Base-by-base conservation (phyloP, 129 eudicot species). In the Chrysanthemum makinoi region DNA sequence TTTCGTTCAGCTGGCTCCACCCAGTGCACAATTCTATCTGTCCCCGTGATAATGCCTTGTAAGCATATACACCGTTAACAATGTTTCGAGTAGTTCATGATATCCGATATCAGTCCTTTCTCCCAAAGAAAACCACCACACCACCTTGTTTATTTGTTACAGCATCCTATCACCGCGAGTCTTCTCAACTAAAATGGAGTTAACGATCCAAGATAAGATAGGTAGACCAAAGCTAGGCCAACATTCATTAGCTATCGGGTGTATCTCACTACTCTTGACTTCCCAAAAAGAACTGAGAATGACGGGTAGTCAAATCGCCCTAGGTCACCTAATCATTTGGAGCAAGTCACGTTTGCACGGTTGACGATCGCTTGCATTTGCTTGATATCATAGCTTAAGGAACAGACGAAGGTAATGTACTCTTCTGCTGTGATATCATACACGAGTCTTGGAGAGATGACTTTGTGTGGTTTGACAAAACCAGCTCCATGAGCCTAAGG, bases 251-350 rank as follows among this genome's bases (percentile, higher is more conserved):
- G 76, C 52, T 70, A 86, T 12, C 98, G 85, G 43, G 95, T 77
- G 86, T 87, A 89, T 62, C 89, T 67, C 16, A 87, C 89, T 3
- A 87, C 81, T 79, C 85, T 85, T 0, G 96, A 81, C 66, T 82
- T 86, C 66, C 81, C 81, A 30, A 94, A 94, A 33, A 85, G 43
- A 48, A 89, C 95, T 0, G 96, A 87, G 73, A 94, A 94, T 0
- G 98, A 94, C 0, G 98, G 98, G 73, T 94, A 94, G 89, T 94
- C 89, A n/a, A 94, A 81, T 72, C 86, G 86, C 47, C 96, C 96
- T 0, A 95, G 96, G 68, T 85, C 83, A 1, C 80, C 62, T 30
- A 86, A 63, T 59, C 79, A 82, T 75, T 64, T 85, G 26, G 87
- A 43, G 44, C 98, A 93, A 1, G 91, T 85, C 50, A 87, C 73